phyloP scores from a whole-genome alignment of 2,329 filamentous ascomycete genomes.

The Blastomyces parvus region DNA sequence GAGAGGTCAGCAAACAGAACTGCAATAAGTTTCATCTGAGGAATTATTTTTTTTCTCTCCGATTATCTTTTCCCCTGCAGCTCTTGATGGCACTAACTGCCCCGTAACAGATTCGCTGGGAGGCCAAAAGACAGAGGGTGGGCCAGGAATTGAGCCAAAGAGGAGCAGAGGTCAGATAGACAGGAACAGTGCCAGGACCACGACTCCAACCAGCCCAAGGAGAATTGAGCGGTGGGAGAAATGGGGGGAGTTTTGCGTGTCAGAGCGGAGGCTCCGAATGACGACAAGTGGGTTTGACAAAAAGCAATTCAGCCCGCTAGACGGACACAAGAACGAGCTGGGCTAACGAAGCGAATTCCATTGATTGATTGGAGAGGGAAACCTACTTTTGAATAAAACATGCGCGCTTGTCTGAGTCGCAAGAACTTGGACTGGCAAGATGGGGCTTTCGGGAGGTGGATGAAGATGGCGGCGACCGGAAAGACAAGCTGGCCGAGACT shows the following conservation, averaged over 20 bases:
- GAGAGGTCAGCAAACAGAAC: background rate
- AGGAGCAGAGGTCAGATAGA: background rate
- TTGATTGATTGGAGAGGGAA: constrained; percentile 1
- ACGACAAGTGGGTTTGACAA: constrained; percentile 4
- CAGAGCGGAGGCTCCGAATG: background rate
- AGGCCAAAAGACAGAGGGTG: background rate
- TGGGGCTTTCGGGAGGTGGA: background rate
- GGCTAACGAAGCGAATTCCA: background rate
- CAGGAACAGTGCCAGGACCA: background rate
- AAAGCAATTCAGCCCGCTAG: background rate
- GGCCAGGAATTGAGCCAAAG: background rate
- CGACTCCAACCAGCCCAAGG: background rate
- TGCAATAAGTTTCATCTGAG: background rate
- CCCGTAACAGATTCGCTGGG: background rate
- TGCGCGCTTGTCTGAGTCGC: background rate
- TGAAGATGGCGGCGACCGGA: background rate
- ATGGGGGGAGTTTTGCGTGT: background rate
- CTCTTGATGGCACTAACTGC: background rate
- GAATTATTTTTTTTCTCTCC: background rate
- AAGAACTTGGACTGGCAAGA: background rate
- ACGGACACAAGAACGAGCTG: background rate
- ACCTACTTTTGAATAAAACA: background rate
- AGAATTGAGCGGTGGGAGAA: background rate
- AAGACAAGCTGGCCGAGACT: background rate
- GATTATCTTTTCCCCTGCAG: background rate